Conservation (phyloP, 2,329 filamentous ascomycete species). For the Neurospora sp. region DNA sequence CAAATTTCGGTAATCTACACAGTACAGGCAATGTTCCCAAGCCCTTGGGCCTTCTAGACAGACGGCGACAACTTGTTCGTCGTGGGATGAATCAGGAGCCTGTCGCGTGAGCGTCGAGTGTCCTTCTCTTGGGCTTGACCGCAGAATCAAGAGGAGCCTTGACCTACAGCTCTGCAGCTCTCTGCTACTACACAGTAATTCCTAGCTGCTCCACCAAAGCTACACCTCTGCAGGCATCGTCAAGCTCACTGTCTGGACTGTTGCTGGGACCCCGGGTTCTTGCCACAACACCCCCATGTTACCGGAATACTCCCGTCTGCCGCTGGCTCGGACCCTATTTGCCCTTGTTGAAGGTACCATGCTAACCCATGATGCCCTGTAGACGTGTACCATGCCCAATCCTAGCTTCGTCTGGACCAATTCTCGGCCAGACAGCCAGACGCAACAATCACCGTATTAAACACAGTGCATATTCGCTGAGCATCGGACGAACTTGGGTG, state of each 20-base stretch:
- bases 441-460: not conserved
- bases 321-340: not conserved
- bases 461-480: not conserved
- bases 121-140: not conserved
- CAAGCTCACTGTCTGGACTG: not conserved
- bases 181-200: not conserved
- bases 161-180: not conserved
- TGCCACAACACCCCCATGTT: not conserved
- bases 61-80: not conserved
- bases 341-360: not conserved
- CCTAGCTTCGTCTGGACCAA: not conserved
- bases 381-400: not conserved
- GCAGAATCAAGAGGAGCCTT: not conserved
- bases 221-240: not conserved
- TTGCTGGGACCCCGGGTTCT: not conserved
- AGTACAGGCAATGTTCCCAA: not conserved
- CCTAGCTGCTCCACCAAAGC: not conserved
- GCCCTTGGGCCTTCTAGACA: not conserved
- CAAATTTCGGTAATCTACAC: not conserved
- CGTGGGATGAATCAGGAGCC: not conserved
- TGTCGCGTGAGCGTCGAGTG: not conserved
- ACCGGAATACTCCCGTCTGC: not conserved
- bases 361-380: not conserved
- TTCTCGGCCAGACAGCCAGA: not conserved
- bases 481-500: not conserved